Evolutionary conservation across 1,139 yeast species (phyloP).

Genomic region (Entelexis paramagnoliae): DNA sequence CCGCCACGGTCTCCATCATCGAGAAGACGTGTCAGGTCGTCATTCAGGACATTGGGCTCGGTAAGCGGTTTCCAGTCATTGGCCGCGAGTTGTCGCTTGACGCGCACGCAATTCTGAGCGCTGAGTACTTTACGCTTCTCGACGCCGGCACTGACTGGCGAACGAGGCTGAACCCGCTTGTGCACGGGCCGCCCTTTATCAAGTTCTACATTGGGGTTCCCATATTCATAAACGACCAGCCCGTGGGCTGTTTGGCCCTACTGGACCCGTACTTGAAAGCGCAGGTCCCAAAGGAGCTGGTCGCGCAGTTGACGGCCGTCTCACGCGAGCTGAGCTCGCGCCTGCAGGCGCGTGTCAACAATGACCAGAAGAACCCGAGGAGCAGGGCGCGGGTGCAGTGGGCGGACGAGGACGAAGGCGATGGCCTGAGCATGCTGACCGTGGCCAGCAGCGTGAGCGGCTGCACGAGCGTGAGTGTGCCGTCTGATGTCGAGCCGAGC

Average conservation of each 20-base stretch:
- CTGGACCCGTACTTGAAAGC: conserved; percentile 44
- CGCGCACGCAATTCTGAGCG: conserved; percentile 54
- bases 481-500: background rate
- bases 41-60: conserved; percentile 39
- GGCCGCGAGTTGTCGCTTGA: conserved; percentile 50
- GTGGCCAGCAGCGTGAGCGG: background rate
- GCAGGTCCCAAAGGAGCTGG: conserved; percentile 34
- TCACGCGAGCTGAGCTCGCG: background rate
- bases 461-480: background rate
- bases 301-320: conserved; percentile 33
- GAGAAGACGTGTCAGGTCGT: conserved; percentile 41
- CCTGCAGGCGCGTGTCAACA: background rate
- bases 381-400: conserved; percentile 7
- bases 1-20: conserved; percentile 51
- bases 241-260: conserved; percentile 52
- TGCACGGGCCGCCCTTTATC: conserved; percentile 49
- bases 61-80: conserved; percentile 30
- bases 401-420: conserved; percentile 3
- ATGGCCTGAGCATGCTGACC: background rate
- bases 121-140: conserved; percentile 42
- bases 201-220: conserved; percentile 59
- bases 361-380: background rate
- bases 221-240: conserved; percentile 33
- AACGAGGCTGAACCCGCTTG: conserved; percentile 49
- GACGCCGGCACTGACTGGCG: conserved; percentile 66